A percentile compares a stretch with the other conserved stretches of the same genome.
phyloP scores from a whole-genome alignment of 768 basidiomycete genomes.

The Chalciporus pseudorubinellus region DNA sequence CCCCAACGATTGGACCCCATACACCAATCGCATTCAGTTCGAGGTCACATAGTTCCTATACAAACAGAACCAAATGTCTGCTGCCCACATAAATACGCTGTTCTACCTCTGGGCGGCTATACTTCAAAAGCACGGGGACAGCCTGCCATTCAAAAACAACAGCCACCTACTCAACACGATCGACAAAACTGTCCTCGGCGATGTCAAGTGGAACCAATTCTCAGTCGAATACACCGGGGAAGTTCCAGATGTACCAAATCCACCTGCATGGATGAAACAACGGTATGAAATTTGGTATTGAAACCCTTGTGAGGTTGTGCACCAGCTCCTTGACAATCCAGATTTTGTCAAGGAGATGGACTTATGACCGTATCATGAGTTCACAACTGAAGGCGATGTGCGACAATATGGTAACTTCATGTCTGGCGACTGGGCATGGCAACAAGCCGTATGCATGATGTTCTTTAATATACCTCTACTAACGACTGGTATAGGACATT shows the following conservation, averaged over 20 bases:
- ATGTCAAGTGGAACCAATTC: no score
- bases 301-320: conserved; percentile 8
- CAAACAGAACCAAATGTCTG: conserved; percentile 19
- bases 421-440: no score
- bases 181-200: conserved; percentile 34
- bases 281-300: conserved; percentile 31
- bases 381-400: not conserved
- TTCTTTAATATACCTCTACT: no score
- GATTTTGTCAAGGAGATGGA: conserved; percentile 17
- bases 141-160: not conserved
- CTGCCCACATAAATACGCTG: conserved; percentile 16
- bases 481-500: no score
- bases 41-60: conserved; percentile 22
- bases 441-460: no score
- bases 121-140: not conserved
- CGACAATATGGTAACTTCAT: no score
- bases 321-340: conserved; percentile 23
- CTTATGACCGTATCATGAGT: conserved; percentile 13
- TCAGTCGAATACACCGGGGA: conserved; percentile 23
- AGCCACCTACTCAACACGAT: conserved; percentile 20
- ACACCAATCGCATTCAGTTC: conserved; percentile 14
- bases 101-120: conserved; percentile 18
- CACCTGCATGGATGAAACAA: no score
- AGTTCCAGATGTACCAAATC: no score
- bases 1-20: conserved; percentile 23